phyloP scores from a whole-genome alignment of 2,329 filamentous ascomycete genomes.

The Clonostachys chloroleuca region DNA sequence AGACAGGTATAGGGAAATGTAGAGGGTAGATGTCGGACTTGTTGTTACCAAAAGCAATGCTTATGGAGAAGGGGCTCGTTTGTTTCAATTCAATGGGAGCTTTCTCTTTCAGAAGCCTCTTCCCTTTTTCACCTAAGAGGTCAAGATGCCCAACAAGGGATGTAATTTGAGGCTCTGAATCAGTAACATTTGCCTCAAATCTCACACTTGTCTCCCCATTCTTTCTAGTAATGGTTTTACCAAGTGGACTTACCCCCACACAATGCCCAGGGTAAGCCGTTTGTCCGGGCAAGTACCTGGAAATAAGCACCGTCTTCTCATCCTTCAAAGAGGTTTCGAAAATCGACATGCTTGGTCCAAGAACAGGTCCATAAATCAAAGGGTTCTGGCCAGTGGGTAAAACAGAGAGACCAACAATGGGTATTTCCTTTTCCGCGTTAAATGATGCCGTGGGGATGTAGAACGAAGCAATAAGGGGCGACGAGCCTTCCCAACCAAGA shows the following conservation, averaged over 20 bases:
- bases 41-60: conserved; percentile 28
- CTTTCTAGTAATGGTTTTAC: conserved; percentile 7
- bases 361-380: conserved; percentile 10
- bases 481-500: conserved; percentile 26
- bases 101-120: conserved; percentile 28
- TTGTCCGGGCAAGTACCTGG: conserved; percentile 28
- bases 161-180: conserved; percentile 17
- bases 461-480: conserved; percentile 34
- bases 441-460: conserved; percentile 28
- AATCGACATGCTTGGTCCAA: conserved; percentile 19
- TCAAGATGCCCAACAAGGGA: conserved; percentile 32
- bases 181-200: conserved; percentile 21
- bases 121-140: conserved; percentile 25
- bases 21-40: conserved; percentile 16
- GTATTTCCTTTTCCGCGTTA: conserved; percentile 20
- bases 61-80: conserved; percentile 29
- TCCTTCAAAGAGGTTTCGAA: conserved; percentile 23
- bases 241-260: conserved; percentile 11
- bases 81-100: conserved; percentile 28
- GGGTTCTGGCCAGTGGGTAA: conserved; percentile 14
- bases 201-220: conserved; percentile 11
- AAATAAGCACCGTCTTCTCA: conserved; percentile 23
- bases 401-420: conserved; percentile 23
- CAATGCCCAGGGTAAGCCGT: conserved; percentile 15
- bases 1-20: conserved; percentile 33